Evolutionary conservation across 2,329 filamentous ascomycete genomes (phyloP), one percentile per base, ranked within the genome.

Genomic region (Exophiala sp.): DNA sequence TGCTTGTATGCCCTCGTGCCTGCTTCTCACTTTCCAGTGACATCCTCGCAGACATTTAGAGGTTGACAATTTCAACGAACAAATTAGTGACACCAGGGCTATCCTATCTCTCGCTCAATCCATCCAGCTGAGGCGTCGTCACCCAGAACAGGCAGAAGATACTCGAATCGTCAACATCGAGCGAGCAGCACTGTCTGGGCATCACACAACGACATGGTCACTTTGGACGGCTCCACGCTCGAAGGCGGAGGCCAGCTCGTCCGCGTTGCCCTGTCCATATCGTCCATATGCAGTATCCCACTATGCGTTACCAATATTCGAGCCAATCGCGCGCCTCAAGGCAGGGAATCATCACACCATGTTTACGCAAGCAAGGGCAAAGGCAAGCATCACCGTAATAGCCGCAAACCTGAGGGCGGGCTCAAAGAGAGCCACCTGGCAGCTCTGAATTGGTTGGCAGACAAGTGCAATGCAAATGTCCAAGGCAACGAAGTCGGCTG

Each of bases 191-290:
- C 24, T 29, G 24, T 29, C 24, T 29, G 24, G 7, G 24, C 24
- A 29, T 29, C 7, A 5, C 8, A 18, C 16, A 41, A 10, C 16
- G 39, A 41, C 42, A 61, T 61, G 58, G 33, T 78, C 21, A 64
- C 70, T 46, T 67, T 84, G 9, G 75, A 82, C 63, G 81, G 82
- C 44, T 75, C 75, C 14, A 82, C 75, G 2, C 76, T 84, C 16
- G 82, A 85, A 74, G 82, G 82, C 36, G 82, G 82, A 21, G 82
- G 82, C 11, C 82, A 85, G 65, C 72, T 85, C 2, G 71, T 84
- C 40, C 80, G 82, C 18, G 75, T 81, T 47, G 79, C 81, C 2
- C 61, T 83, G 7, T 75, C 76, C 11, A 68, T 85, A 2, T 79
- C 81, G 1, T 76, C 78, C 4, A 70, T 85, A 12, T 81, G 77